phyloP scores from a whole-genome alignment of 257 asterid species.

The Lycium ferocissimum region DNA sequence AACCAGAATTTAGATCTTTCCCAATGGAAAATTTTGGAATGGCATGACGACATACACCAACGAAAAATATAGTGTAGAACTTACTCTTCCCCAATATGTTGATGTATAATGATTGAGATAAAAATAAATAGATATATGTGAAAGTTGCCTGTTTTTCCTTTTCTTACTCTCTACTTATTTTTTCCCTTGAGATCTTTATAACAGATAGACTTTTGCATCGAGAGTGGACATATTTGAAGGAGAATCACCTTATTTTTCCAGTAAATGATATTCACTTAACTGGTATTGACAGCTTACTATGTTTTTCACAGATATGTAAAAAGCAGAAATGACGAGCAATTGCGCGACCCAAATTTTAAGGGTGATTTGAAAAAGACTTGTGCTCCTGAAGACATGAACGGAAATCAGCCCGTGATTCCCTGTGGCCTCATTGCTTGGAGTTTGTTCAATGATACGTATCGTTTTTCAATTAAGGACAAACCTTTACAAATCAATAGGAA shows the following conservation, averaged over 20 bases:
- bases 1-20: neutral
- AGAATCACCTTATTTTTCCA: neutral
- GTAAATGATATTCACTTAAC: neutral
- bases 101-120: neutral
- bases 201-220: too few relatives aligned
- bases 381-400: constrained; percentile 57
- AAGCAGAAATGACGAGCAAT: constrained; percentile 82
- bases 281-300: constrained; percentile 8
- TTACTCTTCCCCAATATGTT: neutral
- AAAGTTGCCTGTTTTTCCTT: neutral
- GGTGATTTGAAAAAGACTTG: constrained; percentile 44
- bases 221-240: too few relatives aligned
- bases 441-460: constrained; percentile 78
- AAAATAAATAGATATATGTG: neutral
- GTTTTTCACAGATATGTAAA: constrained; percentile 69
- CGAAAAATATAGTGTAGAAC: neutral
- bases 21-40: neutral
- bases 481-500: constrained; percentile 58
- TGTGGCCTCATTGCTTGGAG: constrained; percentile 98
- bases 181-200: too few relatives aligned
- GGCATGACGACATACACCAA: neutral
- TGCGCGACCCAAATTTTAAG: constrained; percentile 47
- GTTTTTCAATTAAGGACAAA: constrained; percentile 43
- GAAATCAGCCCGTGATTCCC: constrained; percentile 66
- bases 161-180: too few relatives aligned